phyloP scores from a whole-genome alignment of 2,329 filamentous ascomycete species.

The Nannizziopsis barbatae region DNA sequence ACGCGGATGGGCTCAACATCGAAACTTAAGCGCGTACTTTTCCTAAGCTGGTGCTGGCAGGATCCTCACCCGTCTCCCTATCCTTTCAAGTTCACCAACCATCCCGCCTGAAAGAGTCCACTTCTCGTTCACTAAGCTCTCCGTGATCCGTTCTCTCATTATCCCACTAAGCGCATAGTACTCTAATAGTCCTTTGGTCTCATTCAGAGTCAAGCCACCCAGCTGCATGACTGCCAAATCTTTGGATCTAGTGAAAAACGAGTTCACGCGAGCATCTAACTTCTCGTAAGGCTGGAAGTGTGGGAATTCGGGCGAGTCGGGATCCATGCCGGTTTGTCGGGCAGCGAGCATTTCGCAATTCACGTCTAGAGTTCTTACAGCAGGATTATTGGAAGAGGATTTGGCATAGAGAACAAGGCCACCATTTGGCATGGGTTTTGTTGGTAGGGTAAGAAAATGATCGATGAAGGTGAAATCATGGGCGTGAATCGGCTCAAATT shows the following conservation, averaged over 20 bases:
- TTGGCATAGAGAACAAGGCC: conserved; percentile 67
- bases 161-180: conserved; percentile 86
- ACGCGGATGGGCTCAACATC: too few relatives aligned
- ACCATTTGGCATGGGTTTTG: conserved; percentile 51
- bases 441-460: conserved; percentile 56
- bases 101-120: conserved; percentile 76
- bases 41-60: conserved; percentile 1
- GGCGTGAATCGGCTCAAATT: conserved; percentile 66
- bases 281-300: conserved; percentile 43
- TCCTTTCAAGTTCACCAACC: conserved; percentile 74
- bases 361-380: conserved; percentile 56
- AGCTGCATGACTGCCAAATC: conserved; percentile 45
- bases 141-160: conserved; percentile 57
- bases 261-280: conserved; percentile 44
- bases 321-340: conserved; percentile 29
- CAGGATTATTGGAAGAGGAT: conserved; percentile 57
- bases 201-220: conserved; percentile 58
- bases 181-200: conserved; percentile 73
- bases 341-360: conserved; percentile 46
- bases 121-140: conserved; percentile 62
- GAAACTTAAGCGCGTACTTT: too few relatives aligned
- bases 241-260: conserved; percentile 29
- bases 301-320: conserved; percentile 34
- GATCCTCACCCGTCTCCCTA: conserved; percentile 39
- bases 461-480: conserved; percentile 70